A percentile compares a stretch with the other conserved stretches of the same genome.
Evolutionary conservation across 129 eudicot species (phyloP).

Genomic region (Flaveria linearis): DNA sequence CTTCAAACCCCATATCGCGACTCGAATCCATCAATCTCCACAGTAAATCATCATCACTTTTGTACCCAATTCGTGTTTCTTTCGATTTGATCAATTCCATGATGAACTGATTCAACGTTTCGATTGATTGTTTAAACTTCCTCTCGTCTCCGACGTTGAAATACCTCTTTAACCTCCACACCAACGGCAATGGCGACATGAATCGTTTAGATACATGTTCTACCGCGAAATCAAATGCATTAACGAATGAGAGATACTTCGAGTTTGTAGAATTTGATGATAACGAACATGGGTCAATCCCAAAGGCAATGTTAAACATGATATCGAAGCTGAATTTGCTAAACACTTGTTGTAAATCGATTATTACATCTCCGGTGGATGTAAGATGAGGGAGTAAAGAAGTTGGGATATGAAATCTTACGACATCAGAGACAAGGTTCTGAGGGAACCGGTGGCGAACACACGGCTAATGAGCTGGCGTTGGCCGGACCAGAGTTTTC

Average conservation of each 20-base stretch:
- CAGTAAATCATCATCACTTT: slow-evolving; percentile 35
- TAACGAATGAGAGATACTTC: slow-evolving; percentile 19
- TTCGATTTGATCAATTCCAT: slow-evolving; percentile 39
- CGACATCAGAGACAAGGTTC: slow-evolving; percentile 39
- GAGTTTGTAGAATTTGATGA: not conserved
- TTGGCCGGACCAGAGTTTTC: slow-evolving; percentile 45
- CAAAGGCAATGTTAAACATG: slow-evolving; percentile 55
- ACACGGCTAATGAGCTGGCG: slow-evolving; percentile 50
- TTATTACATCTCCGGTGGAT: slow-evolving; percentile 22
- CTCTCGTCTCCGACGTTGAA: slow-evolving; percentile 55
- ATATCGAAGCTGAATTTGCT: slow-evolving; percentile 47
- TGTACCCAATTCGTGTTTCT: slow-evolving; percentile 27
- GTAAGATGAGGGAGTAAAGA: slow-evolving; percentile 44
- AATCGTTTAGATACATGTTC: slow-evolving; percentile 40
- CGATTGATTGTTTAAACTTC: slow-evolving; percentile 42
- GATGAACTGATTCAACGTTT: slow-evolving; percentile 45
- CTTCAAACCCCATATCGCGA: slow-evolving; percentile 33
- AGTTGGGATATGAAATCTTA: slow-evolving; percentile 30
- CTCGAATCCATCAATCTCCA: slow-evolving; percentile 48
- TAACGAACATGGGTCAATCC: slow-evolving; percentile 33
- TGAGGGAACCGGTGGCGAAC: slow-evolving; percentile 45
- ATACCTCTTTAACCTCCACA: slow-evolving; percentile 53
- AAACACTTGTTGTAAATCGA: slow-evolving; percentile 53
- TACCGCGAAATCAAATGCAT: slow-evolving; percentile 52
- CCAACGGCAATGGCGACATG: slow-evolving; percentile 41